phyloP scores from a whole-genome alignment of 108 stramenopile genomes.

The Licmophora abbreviata region DNA sequence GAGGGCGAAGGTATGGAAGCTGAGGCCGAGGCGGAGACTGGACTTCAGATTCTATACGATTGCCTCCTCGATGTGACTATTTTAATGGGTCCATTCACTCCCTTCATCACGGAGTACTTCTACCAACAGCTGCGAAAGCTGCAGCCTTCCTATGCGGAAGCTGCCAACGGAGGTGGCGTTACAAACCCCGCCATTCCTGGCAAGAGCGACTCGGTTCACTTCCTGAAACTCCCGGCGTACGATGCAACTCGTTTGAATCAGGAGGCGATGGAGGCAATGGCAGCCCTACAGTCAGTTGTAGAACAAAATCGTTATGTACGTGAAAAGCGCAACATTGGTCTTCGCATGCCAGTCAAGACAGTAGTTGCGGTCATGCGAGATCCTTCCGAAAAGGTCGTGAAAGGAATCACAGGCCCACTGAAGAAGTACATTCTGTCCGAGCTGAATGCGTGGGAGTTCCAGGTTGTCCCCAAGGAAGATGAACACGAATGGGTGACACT shows the following conservation, averaged over 20 bases:
- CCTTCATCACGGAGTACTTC: constrained; percentile 97
- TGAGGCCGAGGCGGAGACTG: constrained; percentile 67
- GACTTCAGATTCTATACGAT: constrained; percentile 95
- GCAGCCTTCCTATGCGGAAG: constrained; percentile 77
- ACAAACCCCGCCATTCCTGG: constrained; percentile 82
- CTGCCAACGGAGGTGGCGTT: constrained; percentile 48
- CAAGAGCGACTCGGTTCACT: constrained; percentile 94
- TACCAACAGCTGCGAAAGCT: constrained; percentile 94
- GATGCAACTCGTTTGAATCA: constrained; percentile 80
- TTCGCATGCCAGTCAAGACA: constrained; percentile 89
- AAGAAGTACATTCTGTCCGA: constrained; percentile 92
- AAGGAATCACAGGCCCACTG: constrained; percentile 76
- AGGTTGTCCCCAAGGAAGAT: constrained; percentile 67
- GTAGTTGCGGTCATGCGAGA: constrained; percentile 88
- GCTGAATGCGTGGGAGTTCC: constrained; percentile 92
- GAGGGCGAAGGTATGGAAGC: constrained; percentile 73
- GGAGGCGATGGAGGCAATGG: constrained; percentile 86
- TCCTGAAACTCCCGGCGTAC: constrained; percentile 78
- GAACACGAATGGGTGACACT: constrained; percentile 91
- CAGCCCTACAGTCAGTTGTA: constrained; percentile 85
- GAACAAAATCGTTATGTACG: constrained; percentile 90
- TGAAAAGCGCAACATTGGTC: constrained; percentile 85
- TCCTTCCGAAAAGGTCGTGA: constrained; percentile 59
- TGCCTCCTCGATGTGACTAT: constrained; percentile 89
- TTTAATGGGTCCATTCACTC: constrained; percentile 98